A percentile compares a stretch with the other conserved stretches of the same genome.
Conservation (phyloP, 495 filamentous ascomycete genomes). For the Halenospora varia region DNA sequence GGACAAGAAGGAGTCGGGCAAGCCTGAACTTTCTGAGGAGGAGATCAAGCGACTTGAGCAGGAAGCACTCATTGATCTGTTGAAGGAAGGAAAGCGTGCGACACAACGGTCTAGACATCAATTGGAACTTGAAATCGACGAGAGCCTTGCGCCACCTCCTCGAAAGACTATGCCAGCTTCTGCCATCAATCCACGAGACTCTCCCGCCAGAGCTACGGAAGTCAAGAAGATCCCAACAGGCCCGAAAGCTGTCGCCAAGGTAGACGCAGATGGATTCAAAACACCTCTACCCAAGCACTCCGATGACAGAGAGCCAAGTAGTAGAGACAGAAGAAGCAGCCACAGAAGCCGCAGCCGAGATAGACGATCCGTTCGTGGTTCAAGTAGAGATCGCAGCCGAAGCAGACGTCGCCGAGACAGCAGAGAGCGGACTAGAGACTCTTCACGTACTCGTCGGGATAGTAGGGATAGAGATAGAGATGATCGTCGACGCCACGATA, state of each 20-base stretch:
- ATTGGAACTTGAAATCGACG: constrained; percentile 48
- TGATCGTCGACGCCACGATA: constrained; percentile 12
- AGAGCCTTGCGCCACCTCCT: constrained; percentile 48
- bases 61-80: constrained; percentile 48
- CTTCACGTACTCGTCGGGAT: constrained; percentile 4
- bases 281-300: constrained; percentile 16
- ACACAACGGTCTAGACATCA: constrained; percentile 34
- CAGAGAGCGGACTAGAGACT: constrained; percentile 12
- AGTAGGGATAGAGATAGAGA: constrained; percentile 19
- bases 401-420: constrained; percentile 18
- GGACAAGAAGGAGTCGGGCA: constrained; percentile 23
- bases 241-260: constrained; percentile 20
- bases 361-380: constrained; percentile 13
- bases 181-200: constrained; percentile 44
- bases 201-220: constrained; percentile 12
- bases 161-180: constrained; percentile 46
- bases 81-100: constrained; percentile 48
- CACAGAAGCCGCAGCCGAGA: constrained; percentile 19
- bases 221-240: constrained; percentile 17
- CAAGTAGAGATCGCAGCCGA: constrained; percentile 14
- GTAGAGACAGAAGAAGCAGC: not conserved
- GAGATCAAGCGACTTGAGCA: constrained; percentile 49
- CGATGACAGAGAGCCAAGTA: constrained; percentile 18
- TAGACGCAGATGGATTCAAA: constrained; percentile 5
- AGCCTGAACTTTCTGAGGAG: constrained; percentile 47